Evolutionary conservation across 805 yeast species (phyloP).

Genomic region (Metschnikowia noctiluminum): DNA sequence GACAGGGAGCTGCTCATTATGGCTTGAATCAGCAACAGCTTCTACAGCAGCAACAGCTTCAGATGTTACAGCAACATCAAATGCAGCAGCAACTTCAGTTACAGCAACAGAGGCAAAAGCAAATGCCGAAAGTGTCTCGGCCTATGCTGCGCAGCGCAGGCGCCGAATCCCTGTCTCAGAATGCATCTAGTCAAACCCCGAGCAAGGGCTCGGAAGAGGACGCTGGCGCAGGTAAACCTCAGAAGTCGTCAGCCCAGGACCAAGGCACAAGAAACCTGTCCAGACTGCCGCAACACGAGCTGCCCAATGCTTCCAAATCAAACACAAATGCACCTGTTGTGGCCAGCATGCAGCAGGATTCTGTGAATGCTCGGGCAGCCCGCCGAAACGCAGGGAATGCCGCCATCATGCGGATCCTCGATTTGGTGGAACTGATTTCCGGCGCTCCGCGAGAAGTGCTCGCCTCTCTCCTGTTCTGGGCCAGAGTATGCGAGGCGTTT

Average conservation of each 20-base stretch:
- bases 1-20: neutral
- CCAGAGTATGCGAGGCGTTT: conserved; percentile 29
- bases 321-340: neutral
- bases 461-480: conserved; percentile 35
- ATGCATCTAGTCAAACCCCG: neutral
- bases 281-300: neutral
- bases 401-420: conserved; percentile 37
- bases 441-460: conserved; percentile 31
- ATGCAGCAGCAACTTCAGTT: conserved; percentile 20
- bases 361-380: conserved; percentile 27
- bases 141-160: neutral
- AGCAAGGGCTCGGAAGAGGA: neutral
- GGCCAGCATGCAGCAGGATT: conserved; percentile 8
- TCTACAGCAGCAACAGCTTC: conserved; percentile 20
- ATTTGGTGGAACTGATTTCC: conserved; percentile 37
- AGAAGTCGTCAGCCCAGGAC: neutral
- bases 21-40: conserved; percentile 10
- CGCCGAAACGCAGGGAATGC: conserved; percentile 43
- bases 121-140: neutral
- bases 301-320: neutral
- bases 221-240: neutral
- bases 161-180: neutral
- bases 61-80: conserved; percentile 21
- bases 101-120: neutral
- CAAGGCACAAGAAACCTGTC: too few species aligned